phyloP scores from a whole-genome alignment of 1,284 basidiomycete species.

The Ceratobasidium sp. region DNA sequence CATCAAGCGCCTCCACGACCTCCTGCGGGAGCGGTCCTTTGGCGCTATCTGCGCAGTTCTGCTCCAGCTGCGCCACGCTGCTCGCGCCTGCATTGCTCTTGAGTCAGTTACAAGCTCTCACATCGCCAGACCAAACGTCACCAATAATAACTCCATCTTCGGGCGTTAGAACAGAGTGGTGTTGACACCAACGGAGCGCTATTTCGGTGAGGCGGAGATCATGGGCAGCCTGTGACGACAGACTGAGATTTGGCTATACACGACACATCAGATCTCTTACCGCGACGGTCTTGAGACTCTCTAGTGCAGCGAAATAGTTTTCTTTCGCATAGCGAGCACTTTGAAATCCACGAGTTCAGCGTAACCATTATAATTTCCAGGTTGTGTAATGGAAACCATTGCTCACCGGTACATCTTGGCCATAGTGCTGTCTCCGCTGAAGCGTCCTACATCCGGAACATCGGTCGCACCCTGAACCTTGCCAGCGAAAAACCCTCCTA shows the following conservation, averaged over 20 bases:
- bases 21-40: constrained; percentile 67
- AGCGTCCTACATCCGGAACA: constrained; percentile 57
- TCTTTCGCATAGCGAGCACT: constrained; percentile 61
- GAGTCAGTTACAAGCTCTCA: too few species aligned
- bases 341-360: neutral
- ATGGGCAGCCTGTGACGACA: constrained; percentile 49
- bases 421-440: constrained; percentile 55
- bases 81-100: constrained; percentile 54
- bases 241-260: neutral
- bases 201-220: constrained; percentile 61
- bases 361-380: neutral
- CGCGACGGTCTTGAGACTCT: constrained; percentile 60
- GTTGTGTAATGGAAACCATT: neutral
- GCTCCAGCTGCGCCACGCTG: constrained; percentile 58
- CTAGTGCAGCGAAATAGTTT: constrained; percentile 64
- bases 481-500: constrained; percentile 65
- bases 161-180: constrained; percentile 63
- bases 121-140: neutral
- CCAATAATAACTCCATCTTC: constrained; percentile 61
- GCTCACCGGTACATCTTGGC: constrained; percentile 60
- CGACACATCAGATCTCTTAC: constrained; percentile 50
- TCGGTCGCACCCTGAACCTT: constrained; percentile 58
- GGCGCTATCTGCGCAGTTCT: constrained; percentile 60
- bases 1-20: constrained; percentile 65
- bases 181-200: constrained; percentile 63